Base-by-base conservation (phyloP, 1,284 basidiomycete genomes). In the Cutaneotrichosporon mucoides region DNA sequence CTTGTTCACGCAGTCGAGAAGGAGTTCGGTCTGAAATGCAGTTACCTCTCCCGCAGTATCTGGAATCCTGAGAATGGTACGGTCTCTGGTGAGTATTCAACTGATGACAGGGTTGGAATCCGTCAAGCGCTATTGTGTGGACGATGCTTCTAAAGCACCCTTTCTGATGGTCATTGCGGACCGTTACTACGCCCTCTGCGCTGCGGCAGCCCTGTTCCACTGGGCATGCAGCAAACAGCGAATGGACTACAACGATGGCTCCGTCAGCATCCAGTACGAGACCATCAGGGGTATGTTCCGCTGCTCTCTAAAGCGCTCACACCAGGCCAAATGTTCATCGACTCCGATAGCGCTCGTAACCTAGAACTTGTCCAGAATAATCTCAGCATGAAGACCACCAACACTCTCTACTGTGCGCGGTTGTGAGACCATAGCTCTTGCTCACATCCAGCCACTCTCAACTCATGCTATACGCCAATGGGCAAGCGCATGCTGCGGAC, bases 131-230 rank as follows among this genome's bases (percentile, higher is more conserved):
- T 80, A 92, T 5, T 86, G 86, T 57, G 83, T 90, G 0, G 85
- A 92, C 47, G 86, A 90, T 63, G 84, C 88, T 51, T 86, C 88
- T 63, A 83, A 88, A 43, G 84, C 88, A 0, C 88, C 86, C 2
- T 88, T 85, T 0, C 79, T 92, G 33, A 81, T 92, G 12, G 83
- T 89, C 0, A 82, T 85, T 1, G 84, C 87, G 3, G 86, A 87
- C 71, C 91, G 92, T 88, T 92, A 91, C 71, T 94, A 92, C 70
- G 87, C 90, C 0, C 83, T 95, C 2, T 89, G 89, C 8, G 92
- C 94, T 1, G 81, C 84, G 0, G 87, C 86, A 47, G 93, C 91
- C 0, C 80, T 96, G 8, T 91, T 97, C 81, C 89, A 89, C 73
- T 86, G 89, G 67, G 82, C 87, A 11, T 87, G 91, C 69, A 74